Conservation (phyloP, 1,284 basidiomycete genomes). For the Athelia sp. region DNA sequence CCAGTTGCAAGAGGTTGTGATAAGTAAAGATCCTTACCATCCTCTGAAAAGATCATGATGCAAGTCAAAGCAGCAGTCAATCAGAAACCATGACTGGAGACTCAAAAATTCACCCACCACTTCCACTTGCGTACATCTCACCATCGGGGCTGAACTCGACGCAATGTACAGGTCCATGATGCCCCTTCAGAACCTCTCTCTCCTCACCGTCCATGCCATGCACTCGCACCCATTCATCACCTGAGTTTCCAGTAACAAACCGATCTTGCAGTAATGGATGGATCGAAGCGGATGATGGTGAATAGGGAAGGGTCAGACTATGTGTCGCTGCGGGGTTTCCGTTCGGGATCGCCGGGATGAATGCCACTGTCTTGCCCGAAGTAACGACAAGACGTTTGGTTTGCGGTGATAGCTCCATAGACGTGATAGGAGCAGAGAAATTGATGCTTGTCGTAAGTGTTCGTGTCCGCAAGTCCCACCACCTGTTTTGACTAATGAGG, state of each 20-base stretch:
- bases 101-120: constrained; percentile 54
- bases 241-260: constrained; percentile 88
- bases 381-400: constrained; percentile 88
- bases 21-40: constrained; percentile 41
- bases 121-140: constrained; percentile 96
- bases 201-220: constrained; percentile 91
- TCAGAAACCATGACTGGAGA: constrained; percentile 7
- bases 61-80: constrained; percentile 10
- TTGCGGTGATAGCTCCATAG: constrained; percentile 87
- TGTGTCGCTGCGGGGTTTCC: constrained; percentile 42
- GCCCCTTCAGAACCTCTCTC: constrained; percentile 90
- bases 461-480: constrained; percentile 92
- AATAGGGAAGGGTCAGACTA: constrained; percentile 71
- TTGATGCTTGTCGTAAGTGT: constrained; percentile 66
- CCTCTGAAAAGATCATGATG: constrained; percentile 42
- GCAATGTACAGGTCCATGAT: constrained; percentile 95
- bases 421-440: constrained; percentile 81
- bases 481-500: constrained; percentile 41
- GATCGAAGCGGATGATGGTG: constrained; percentile 87
- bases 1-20: background rate
- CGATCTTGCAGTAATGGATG: constrained; percentile 87
- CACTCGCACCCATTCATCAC: constrained; percentile 95
- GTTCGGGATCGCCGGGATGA: constrained; percentile 66
- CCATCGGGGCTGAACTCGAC: constrained; percentile 95
- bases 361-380: constrained; percentile 87